Evolutionary conservation across 1,284 basidiomycete genomes (phyloP), one percentile per base, ranked within the genome.

Genomic region (Cutaneotrichosporon cutaneum): DNA sequence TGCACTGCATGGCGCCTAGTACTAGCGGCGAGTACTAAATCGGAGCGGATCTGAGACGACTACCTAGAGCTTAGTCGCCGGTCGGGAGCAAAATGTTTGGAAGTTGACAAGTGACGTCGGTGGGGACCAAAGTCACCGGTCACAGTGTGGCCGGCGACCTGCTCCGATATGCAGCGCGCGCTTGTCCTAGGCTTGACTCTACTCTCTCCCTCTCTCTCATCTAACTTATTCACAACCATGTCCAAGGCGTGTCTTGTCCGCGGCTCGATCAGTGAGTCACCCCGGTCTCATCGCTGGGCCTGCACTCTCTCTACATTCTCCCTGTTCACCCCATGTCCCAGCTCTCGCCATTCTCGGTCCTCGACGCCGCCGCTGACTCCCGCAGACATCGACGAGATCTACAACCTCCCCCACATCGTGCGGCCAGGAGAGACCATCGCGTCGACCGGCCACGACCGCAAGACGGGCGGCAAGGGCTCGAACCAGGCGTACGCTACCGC

Each of bases 391-490:
- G 65, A 66, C 57, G 65, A 82, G 68, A 81, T 82, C 74, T 82
- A 80, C 70, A 60, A 67, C 30, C 68, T 82, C 2, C 74, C 77
- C 0, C 80, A 82, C 59, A 79, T 82, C 59, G 82, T 82, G 21
- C 65, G 71, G 7, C 75, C 80, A 0, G 82, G 82, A 0, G 81
- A 83, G 69, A 83, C 82, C 7, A 79, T 82, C 59, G 76, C 81
- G 4, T 82, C 81, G 0, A 77, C 73, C 9, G 65, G 62, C 0
- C 75, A 78, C 55, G 72, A 75, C 22, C 72, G 76, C 24, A 70
- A 75, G 50, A 74, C 79, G 8, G 82, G 82, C 9, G 82, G 82
- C 0, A 83, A 83, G 65, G 82, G 82, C n/a, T 82, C 81, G 7
- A 83, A 83, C 63, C 81, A 82, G 60, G 79, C 82, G 16, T 77